phyloP scores from a whole-genome alignment of 139 green algal genomes.

The Chlamydomonas sphaeroides region DNA sequence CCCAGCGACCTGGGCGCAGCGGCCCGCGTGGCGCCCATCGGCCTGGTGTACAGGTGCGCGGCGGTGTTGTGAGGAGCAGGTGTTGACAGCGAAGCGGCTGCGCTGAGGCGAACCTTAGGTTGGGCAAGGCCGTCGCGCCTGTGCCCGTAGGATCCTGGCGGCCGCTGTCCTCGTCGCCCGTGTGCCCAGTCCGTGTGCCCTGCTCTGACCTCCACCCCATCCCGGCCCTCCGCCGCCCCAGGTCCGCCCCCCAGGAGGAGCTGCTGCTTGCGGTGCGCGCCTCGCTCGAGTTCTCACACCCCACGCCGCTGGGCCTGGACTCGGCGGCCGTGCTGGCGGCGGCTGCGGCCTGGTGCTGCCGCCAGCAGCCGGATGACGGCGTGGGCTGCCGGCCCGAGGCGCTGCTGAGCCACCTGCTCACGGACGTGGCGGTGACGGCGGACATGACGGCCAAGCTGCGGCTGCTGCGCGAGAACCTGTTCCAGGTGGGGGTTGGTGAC shows the following conservation, averaged over 20 bases:
- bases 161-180: too few relatives aligned
- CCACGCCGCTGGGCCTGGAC: slow-evolving; percentile 32
- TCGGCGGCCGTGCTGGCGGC: slow-evolving; percentile 26
- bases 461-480: slow-evolving; percentile 18
- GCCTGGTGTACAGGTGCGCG: slow-evolving; percentile 26
- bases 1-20: slow-evolving; percentile 14
- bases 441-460: slow-evolving; percentile 29
- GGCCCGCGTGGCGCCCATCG: slow-evolving; percentile 24
- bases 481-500: slow-evolving; percentile 14
- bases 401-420: slow-evolving; percentile 10
- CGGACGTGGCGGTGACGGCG: slow-evolving; percentile 26
- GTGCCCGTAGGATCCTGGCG: too few relatives aligned
- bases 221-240: neutral
- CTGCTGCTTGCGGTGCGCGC: slow-evolving; percentile 11
- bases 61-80: too few relatives aligned
- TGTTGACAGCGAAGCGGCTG: too few relatives aligned
- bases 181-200: too few relatives aligned
- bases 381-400: slow-evolving; percentile 1
- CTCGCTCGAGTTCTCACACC: slow-evolving; percentile 19
- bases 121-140: too few relatives aligned
- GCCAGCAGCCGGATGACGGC: neutral
- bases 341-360: slow-evolving; percentile 12
- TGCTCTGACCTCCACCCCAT: neutral
- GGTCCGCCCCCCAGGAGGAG: neutral
- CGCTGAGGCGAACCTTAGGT: too few relatives aligned